phyloP scores from a whole-genome alignment of 345 rosid species.

The Xanthoceras sorbifolium region DNA sequence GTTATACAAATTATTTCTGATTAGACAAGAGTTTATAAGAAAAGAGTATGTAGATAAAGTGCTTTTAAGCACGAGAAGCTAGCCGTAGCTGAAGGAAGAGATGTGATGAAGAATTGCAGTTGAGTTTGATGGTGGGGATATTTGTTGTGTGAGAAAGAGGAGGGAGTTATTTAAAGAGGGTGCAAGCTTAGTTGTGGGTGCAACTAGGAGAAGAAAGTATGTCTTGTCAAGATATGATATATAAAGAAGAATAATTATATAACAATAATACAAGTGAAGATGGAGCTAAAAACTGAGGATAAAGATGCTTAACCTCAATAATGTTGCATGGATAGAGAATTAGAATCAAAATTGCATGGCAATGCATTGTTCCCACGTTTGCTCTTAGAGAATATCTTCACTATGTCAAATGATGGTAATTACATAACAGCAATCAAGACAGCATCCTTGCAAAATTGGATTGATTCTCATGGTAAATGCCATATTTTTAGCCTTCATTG shows the following conservation, averaged over 20 bases:
- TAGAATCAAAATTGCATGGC: constrained; percentile 41
- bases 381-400: constrained; percentile 9
- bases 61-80: background rate
- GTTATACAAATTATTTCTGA: background rate
- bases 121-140: constrained; percentile 17
- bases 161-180: constrained; percentile 31
- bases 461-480: too few species aligned
- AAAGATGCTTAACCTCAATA: constrained; percentile 68
- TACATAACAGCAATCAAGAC: background rate
- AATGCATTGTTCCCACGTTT: constrained; percentile 23
- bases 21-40: constrained; percentile 2
- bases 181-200: constrained; percentile 28
- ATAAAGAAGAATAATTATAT: constrained; percentile 36
- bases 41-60: background rate
- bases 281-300: constrained; percentile 39
- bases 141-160: constrained; percentile 13
- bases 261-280: constrained; percentile 47
- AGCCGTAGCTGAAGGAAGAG: constrained; percentile 3
- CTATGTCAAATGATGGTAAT: background rate
- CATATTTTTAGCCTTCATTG: background rate
- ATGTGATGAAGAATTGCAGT: constrained; percentile 9
- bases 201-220: constrained; percentile 42
- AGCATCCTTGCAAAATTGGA: too few species aligned
- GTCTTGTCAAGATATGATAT: constrained; percentile 37
- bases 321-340: constrained; percentile 48